These are phyloP conservation scores for Chytridiales sp. DNA, from an alignment of 371 early-diverging fungal genomes.

Conservation along the genomic window DNA sequence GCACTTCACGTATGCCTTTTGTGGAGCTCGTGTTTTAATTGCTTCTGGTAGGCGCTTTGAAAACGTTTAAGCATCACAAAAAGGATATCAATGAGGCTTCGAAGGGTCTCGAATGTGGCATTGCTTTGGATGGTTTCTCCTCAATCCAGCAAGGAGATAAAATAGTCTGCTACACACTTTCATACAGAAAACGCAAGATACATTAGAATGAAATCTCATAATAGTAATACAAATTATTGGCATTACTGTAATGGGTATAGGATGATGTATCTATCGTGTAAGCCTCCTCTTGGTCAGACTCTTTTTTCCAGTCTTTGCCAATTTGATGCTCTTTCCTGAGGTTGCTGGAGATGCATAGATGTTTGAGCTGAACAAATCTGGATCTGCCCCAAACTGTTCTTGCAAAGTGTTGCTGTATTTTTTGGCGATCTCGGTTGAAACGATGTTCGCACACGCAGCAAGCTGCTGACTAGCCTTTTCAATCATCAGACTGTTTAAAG, in stretches of 20 bases:
- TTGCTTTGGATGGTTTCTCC: conserved; percentile 78
- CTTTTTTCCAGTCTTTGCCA: too few relatives aligned
- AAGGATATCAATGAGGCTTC: conserved; percentile 83
- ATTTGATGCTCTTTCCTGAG: too few relatives aligned
- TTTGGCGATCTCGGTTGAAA: neutral
- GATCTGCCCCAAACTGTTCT: neutral
- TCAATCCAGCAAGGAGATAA: conserved; percentile 78
- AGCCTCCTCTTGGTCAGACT: too few relatives aligned
- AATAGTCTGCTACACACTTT: conserved; percentile 55
- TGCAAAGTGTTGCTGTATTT: neutral
- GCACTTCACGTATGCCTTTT: neutral
- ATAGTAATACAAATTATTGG: too few relatives aligned
- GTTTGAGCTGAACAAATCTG: too few relatives aligned
- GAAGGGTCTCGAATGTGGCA: conserved; percentile 91
- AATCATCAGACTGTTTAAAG: too few relatives aligned
- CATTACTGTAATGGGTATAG: too few relatives aligned
- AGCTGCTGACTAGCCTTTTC: too few relatives aligned
- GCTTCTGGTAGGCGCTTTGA: conserved; percentile 34
- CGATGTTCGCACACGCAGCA: neutral
- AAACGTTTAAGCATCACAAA: conserved; percentile 69
- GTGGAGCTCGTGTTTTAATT: neutral
- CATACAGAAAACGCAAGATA: conserved; percentile 43
- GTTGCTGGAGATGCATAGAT: too few relatives aligned
- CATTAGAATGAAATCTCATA: too few relatives aligned
- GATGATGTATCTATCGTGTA: too few relatives aligned